A percentile compares a stretch with the other conserved stretches of the same genome.
Evolutionary conservation across 2,329 filamentous ascomycete species (phyloP).

Genomic region (Cercospora zeae-maydis): DNA sequence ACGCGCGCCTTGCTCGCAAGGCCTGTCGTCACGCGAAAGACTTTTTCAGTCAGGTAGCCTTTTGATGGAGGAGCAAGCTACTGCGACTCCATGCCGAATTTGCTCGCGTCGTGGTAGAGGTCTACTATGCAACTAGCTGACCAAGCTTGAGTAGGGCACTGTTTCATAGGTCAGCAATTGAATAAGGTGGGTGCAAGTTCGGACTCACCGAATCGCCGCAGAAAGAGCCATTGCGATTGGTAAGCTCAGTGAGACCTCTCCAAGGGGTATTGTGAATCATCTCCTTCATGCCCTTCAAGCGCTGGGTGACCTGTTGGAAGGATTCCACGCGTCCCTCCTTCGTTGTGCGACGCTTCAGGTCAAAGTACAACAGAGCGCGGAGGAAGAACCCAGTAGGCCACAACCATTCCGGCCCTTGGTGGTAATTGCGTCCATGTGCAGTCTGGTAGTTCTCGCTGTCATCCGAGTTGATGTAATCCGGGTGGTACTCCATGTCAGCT

Average conservation of each 20-base stretch:
- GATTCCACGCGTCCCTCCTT: constrained; percentile 72
- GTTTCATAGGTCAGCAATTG: constrained; percentile 33
- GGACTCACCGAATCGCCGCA: constrained; percentile 80
- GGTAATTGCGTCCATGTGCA: constrained; percentile 92
- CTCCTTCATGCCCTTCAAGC: constrained; percentile 78
- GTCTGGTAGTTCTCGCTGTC: constrained; percentile 89
- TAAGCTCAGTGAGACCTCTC: constrained; percentile 90
- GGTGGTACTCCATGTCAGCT: constrained; percentile 84
- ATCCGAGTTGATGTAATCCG: constrained; percentile 92
- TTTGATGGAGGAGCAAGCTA: constrained; percentile 11
- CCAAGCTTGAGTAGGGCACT: constrained; percentile 96
- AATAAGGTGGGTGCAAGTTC: background rate
- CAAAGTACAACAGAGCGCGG: constrained; percentile 85
- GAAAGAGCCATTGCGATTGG: constrained; percentile 79
- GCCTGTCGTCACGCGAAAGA: background rate
- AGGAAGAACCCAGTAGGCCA: constrained; percentile 98
- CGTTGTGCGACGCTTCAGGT: constrained; percentile 67
- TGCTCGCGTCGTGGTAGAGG: constrained; percentile 81
- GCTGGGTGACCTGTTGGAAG: constrained; percentile 88
- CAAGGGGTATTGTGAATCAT: constrained; percentile 76
- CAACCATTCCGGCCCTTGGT: constrained; percentile 96
- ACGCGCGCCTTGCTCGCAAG: background rate
- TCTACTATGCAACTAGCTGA: constrained; percentile 92
- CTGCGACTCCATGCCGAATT: constrained; percentile 16
- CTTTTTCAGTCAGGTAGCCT: constrained; percentile 12